These are phyloP conservation scores for Oleoguttula mirabilis DNA, from an alignment of 495 filamentous ascomycete genomes.

Conservation along the genomic window DNA sequence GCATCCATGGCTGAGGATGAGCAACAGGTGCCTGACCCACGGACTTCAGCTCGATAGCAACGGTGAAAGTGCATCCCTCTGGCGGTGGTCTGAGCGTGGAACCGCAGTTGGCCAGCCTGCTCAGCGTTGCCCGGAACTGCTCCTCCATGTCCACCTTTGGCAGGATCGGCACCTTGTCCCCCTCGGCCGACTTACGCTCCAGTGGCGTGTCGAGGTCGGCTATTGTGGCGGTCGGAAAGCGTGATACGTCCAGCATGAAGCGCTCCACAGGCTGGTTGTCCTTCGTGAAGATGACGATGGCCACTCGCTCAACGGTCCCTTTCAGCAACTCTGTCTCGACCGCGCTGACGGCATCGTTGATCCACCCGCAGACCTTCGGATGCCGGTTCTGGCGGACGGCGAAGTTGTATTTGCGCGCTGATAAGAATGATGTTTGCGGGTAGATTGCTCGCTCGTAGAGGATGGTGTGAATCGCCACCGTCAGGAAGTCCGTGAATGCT, in stretches of 20 bases:
- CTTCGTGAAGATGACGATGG: conserved; percentile 59
- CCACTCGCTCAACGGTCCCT: conserved; percentile 57
- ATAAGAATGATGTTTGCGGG: conserved; percentile 65
- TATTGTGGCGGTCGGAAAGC: conserved; percentile 53
- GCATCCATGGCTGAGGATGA: conserved; percentile 59
- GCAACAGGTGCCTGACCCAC: conserved; percentile 64
- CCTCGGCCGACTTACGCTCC: conserved; percentile 24
- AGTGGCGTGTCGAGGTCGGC: conserved; percentile 32
- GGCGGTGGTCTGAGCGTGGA: conserved; percentile 54
- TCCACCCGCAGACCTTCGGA: conserved; percentile 82
- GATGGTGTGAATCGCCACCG: conserved; percentile 82
- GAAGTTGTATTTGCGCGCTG: conserved; percentile 74
- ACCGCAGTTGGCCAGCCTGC: conserved; percentile 41
- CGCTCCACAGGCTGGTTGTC: conserved; percentile 50
- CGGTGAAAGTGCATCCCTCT: conserved; percentile 67
- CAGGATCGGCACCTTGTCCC: conserved; percentile 13
- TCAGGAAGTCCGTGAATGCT: conserved; percentile 67
- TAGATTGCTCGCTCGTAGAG: conserved; percentile 81
- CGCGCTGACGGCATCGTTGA: conserved; percentile 68
- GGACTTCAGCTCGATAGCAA: conserved; percentile 73
- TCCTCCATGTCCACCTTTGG: conserved; percentile 50
- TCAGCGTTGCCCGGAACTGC: conserved; percentile 52
- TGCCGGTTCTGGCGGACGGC: conserved; percentile 83
- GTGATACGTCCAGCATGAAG: conserved; percentile 71
- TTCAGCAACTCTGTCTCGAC: conserved; percentile 62